Evolutionary conservation across 352 stramenopile species (phyloP), one percentile per base, ranked within the genome.

Genomic region (Phytophthora pisi): DNA sequence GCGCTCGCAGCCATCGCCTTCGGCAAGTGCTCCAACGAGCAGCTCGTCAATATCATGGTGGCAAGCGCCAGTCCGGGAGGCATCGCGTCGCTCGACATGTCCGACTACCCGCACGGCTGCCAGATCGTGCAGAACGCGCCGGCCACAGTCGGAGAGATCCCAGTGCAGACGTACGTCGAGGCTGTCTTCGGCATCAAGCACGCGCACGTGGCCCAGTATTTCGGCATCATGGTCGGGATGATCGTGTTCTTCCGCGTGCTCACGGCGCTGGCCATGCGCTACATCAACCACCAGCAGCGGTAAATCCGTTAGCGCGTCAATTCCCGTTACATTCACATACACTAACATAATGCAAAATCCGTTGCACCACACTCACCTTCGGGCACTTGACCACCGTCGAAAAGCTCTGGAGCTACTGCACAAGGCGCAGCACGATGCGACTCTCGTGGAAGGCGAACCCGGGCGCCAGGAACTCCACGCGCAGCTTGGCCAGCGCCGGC

Each of bases 371-470:
- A 40, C 34, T 40, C 34, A 30, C 26, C 26, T 30, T 30, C 28
- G 28, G 28, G 28, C 28, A 34, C 28, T 34, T 4, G 28, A 34
- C 28, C 28, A 10, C 28, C 28, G 11, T 42, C 15, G 36, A 42
- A 6, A 42, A 11, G 4, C 11, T 42, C 36, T 13, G 20, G 53
- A 50, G 16, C 57, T 72, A 72, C 23, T 72, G 59, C 53, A 81
- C 47, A 9, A 78, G 64, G 31, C 70, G 72, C 18, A 83, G 64
- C 42, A 78, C 74, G 36, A 78, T 45, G 52, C 75, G 72, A 47
- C 70, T 83, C 60, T 79, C 70, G 56, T 83, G 75, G 51, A 83
- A 83, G 24, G 75, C 75, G 11, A 79, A 81, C 9, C 75, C 75
- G 3, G 72, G 69, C 0, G 63, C 75, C 18, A 81, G 43, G 49